A percentile compares a stretch with the other conserved stretches of the same genome.
Evolutionary conservation across 75 land plant species (phyloP).

Genomic region (Adiantum capillusveneris): DNA sequence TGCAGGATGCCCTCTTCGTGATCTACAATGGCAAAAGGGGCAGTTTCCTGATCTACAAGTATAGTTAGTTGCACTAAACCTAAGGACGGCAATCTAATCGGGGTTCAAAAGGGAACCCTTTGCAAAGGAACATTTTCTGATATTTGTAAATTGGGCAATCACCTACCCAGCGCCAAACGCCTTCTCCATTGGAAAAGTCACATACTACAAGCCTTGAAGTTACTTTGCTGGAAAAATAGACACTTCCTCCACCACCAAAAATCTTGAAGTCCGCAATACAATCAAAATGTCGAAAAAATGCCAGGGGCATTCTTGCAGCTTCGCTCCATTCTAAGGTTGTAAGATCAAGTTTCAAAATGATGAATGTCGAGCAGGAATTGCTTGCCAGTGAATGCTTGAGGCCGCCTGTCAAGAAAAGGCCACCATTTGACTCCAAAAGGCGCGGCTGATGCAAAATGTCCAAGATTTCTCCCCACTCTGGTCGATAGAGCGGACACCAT

Average conservation of each 20-base stretch:
- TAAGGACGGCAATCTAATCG: conserved; percentile 7
- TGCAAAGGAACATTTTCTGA: conserved; percentile 2
- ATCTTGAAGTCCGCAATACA: conserved; percentile 43
- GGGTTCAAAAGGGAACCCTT: conserved; percentile 16
- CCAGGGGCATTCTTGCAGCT: conserved; percentile 54
- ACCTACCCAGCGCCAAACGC: conserved; percentile 53
- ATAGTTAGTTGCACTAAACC: too few species aligned
- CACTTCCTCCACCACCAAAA: conserved; percentile 44
- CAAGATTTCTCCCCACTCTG: conserved; percentile 56
- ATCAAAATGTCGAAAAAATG: conserved; percentile 33
- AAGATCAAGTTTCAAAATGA: conserved; percentile 49
- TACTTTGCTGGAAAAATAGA: conserved; percentile 56
- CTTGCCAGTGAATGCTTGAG: conserved; percentile 36
- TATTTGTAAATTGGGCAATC: conserved; percentile 18
- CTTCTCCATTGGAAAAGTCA: conserved; percentile 20
- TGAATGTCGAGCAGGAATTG: conserved; percentile 39
- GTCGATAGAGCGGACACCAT: conserved; percentile 41
- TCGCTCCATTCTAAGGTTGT: conserved; percentile 54
- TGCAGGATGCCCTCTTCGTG: too few species aligned
- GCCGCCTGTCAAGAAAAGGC: conserved; percentile 47
- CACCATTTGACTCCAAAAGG: conserved; percentile 27
- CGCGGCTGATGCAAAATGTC: conserved; percentile 53
- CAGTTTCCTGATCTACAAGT: too few species aligned
- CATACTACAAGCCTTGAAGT: conserved; percentile 46
- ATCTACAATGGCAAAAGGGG: too few species aligned